Conservation (phyloP, 1,139 yeast genomes). For the Magnusiomyces paraingens region DNA sequence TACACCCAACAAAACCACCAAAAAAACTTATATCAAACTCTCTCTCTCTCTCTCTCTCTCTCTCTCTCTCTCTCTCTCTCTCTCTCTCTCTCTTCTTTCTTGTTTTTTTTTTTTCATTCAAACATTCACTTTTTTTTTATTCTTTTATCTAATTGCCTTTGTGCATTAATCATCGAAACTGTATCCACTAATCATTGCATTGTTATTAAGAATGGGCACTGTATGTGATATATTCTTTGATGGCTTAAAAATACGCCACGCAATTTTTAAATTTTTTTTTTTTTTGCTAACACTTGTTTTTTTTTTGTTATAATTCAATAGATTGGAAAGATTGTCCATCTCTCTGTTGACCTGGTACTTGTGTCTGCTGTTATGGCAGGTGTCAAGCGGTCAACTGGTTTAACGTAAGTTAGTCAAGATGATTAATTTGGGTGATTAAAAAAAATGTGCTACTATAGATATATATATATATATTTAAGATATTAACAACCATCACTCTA, state of each 20-base stretch:
- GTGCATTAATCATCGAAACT: not conserved
- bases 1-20: no score
- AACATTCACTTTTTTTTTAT: not conserved
- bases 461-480: not conserved
- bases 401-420: constrained; percentile 41
- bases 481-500: not conserved
- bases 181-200: not conserved
- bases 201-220: constrained; percentile 4
- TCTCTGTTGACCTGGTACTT: constrained; percentile 65
- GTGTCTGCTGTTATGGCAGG: constrained; percentile 86
- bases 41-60: not conserved
- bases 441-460: not conserved
- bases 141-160: not conserved
- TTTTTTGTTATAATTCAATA: constrained; percentile 11
- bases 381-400: constrained; percentile 79
- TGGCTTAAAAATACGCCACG: not conserved
- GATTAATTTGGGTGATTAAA: not conserved
- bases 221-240: not conserved
- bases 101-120: not conserved
- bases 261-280: not conserved
- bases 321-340: constrained; percentile 44
- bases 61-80: not conserved
- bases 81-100: not conserved
- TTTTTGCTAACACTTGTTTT: not conserved
- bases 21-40: not conserved